phyloP scores from a whole-genome alignment of 306 rosid species.

The Pueraria montana region DNA sequence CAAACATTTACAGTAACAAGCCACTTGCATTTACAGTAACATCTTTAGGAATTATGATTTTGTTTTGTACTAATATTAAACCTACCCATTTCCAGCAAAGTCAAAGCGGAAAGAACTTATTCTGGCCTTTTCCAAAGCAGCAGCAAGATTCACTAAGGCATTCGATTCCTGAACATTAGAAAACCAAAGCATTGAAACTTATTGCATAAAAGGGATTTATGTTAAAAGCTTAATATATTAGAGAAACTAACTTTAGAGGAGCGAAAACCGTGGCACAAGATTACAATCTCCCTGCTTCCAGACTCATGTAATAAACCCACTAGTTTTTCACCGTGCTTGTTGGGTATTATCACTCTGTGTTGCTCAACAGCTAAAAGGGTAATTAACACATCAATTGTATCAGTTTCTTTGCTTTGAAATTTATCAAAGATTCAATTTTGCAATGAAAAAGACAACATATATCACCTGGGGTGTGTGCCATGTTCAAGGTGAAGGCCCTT shows the following conservation, averaged over 20 bases:
- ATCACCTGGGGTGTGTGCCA: conserved; percentile 55
- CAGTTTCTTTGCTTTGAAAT: background rate
- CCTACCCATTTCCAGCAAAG: conserved; percentile 86
- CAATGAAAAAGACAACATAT: background rate
- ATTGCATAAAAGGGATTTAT: background rate
- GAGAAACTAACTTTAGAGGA: conserved; percentile 66
- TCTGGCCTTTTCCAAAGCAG: conserved; percentile 70
- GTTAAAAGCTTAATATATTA: background rate
- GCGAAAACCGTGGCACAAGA: conserved; percentile 84
- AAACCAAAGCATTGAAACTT: conserved; percentile 38
- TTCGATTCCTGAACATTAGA: conserved; percentile 61
- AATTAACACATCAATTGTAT: conserved; percentile 2
- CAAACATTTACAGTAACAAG: background rate
- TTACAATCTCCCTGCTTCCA: conserved; percentile 71
- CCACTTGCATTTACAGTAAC: background rate
- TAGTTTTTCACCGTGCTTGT: conserved; percentile 77
- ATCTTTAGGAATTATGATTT: background rate
- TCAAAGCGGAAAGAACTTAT: conserved; percentile 83
- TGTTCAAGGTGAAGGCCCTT: conserved; percentile 36
- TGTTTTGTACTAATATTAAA: background rate
- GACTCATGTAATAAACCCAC: conserved; percentile 83
- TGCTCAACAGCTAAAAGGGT: conserved; percentile 59
- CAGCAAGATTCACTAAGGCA: conserved; percentile 63
- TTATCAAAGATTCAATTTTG: background rate
- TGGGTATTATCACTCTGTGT: conserved; percentile 63